Evolutionary conservation across 2,329 filamentous ascomycete genomes (phyloP), one percentile per base, ranked within the genome.

Genomic region (Westerdykella aurantiaca): DNA sequence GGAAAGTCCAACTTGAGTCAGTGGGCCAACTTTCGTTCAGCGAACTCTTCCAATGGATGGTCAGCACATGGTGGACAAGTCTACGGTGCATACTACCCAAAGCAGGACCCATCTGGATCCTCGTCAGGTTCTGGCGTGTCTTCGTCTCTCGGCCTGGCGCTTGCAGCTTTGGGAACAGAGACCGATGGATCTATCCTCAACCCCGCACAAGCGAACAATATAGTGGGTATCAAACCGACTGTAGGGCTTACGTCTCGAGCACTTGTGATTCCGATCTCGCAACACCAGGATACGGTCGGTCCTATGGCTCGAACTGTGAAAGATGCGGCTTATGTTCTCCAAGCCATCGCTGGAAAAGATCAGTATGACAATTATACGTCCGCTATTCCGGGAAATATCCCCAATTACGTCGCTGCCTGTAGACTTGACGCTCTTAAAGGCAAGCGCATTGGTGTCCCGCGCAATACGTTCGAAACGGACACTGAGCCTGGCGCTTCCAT

Each of bases 1-100:
- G 84, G 83, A 38, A 86, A 86, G 64, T 69, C 80, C 0, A 82
- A 81, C 44, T 58, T 86, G 22, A 80, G 74, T 1, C 76, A 86
- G 57, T 86, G 82, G 80, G 79, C 79, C 2, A 81, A 83, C 51
- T 81, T 70, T 42, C 71, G 83, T 9, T 79, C 76, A 3, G 58
- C 57, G 9, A 83, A 82, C 53, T 71, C 70, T 4, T 76, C 69
- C 10, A 79, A 79, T 44, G 83, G 83, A 5, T 86, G 82, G 82
- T 80, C 76, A 37, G 77, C 82, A 0, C 71, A 79, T 46, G 80
- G 80, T 6, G 82, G 82, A 0, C 82, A 86, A 57, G 76, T 75
- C 0, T 72, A 74, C 29, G 82, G 68, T 9, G 80, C 81, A 0
- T 86, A 84, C 56, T 78, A 76, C 51, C 75, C 76, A 1, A 67